These are phyloP conservation scores for Sporothrix humicola DNA, from an alignment of 2,329 filamentous ascomycete genomes.

Conservation along the genomic window DNA sequence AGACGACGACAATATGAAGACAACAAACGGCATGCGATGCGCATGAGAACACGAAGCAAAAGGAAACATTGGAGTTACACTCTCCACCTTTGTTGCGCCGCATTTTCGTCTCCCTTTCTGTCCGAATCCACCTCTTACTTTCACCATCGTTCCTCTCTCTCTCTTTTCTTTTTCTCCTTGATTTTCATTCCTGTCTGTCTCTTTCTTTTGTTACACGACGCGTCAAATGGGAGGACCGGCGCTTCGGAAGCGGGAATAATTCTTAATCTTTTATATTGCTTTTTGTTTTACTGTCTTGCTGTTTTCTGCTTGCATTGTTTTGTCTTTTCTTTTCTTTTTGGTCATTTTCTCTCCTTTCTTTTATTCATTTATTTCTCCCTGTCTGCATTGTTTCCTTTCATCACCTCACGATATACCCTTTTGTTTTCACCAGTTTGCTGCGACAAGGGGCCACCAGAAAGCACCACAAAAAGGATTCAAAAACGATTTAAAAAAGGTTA, in stretches of 20 bases:
- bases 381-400: background rate
- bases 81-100: background rate
- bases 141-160: background rate
- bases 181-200: background rate
- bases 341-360: background rate
- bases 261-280: slow-evolving; percentile 30
- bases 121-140: too few species aligned
- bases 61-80: slow-evolving; percentile 1
- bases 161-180: background rate
- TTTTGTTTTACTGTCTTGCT: background rate
- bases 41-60: background rate
- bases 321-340: too few species aligned
- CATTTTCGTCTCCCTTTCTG: background rate
- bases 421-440: slow-evolving; percentile 6
- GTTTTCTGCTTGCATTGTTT: background rate
- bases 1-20: background rate
- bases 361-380: background rate
- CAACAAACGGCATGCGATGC: background rate
- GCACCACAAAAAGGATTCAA: background rate
- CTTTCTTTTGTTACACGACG: slow-evolving; percentile 14
- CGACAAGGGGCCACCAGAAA: slow-evolving; percentile 3
- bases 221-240: slow-evolving; percentile 6
- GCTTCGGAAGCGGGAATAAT: slow-evolving; percentile 28
- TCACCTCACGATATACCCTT: background rate
- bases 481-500: background rate